Evolutionary conservation across 75 land plant species (phyloP).

Genomic region (Azolla pinnata): DNA sequence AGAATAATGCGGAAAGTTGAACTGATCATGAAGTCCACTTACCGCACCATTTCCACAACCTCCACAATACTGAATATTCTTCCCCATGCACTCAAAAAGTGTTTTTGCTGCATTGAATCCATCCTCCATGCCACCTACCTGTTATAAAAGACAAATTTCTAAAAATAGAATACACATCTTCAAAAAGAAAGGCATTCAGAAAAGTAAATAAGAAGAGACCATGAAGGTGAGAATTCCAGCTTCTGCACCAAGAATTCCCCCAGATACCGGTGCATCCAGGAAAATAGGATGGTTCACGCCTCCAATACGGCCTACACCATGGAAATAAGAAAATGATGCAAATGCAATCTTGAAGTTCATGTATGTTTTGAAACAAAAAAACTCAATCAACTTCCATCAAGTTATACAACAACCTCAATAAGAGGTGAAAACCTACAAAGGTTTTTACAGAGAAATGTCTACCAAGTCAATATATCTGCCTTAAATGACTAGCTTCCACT

Average conservation of each 20-base stretch:
- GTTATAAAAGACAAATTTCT: background rate
- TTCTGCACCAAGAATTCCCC: constrained; percentile 78
- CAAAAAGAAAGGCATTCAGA: background rate
- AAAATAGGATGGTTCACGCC: constrained; percentile 36
- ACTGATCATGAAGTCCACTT: no score
- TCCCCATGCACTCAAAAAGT: constrained; percentile 73
- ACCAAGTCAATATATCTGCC: no score
- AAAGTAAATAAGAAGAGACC: constrained; percentile 31
- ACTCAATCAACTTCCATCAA: no score
- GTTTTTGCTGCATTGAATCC: constrained; percentile 65
- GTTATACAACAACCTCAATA: no score
- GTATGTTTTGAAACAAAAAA: background rate
- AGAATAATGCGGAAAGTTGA: no score
- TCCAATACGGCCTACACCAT: constrained; percentile 11
- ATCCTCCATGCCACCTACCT: constrained; percentile 80
- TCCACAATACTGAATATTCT: constrained; percentile 60
- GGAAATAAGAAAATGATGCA: background rate
- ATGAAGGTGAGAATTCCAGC: constrained; percentile 84
- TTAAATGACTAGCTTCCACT: no score
- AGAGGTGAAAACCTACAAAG: no score
- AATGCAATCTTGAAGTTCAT: background rate
- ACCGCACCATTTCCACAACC: constrained; percentile 81
- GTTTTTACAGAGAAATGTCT: no score
- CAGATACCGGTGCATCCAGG: constrained; percentile 95
- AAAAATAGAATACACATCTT: background rate